Percentiles rank a stretch among this genome's conserved stretches.
phyloP scores from a whole-genome alignment of 176 grass and related monocot species.

The Triticum timopheevii region DNA sequence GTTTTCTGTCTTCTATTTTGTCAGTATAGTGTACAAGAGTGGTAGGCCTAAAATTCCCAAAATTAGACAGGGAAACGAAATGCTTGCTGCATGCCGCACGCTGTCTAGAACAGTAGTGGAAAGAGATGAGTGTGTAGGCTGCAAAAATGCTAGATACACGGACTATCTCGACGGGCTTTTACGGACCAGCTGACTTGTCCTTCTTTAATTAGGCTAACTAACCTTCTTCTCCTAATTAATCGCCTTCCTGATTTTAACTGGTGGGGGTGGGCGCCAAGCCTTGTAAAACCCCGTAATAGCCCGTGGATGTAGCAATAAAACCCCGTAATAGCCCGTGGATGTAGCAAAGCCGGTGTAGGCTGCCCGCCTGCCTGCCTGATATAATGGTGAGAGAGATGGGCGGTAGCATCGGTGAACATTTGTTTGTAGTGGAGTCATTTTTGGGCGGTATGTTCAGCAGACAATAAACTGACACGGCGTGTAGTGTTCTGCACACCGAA shows the following conservation, averaged over 20 bases:
- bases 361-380: not conserved
- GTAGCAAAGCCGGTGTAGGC: not conserved
- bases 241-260: too few species aligned
- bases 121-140: not conserved
- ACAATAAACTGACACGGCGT: not conserved
- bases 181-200: too few species aligned
- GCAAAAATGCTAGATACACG: too few species aligned
- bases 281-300: too few species aligned
- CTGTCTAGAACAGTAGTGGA: not conserved
- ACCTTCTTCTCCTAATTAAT: too few species aligned
- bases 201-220: too few species aligned
- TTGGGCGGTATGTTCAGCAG: slow-evolving; percentile 22
- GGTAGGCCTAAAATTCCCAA: not conserved
- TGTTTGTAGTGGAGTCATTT: not conserved
- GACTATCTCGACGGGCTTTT: too few species aligned
- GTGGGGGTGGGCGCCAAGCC: too few species aligned
- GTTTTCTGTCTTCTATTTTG: not conserved
- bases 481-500: not conserved
- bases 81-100: not conserved
- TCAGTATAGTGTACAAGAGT: not conserved
- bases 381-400: not conserved
- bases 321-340: too few species aligned
- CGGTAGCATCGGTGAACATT: not conserved
- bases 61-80: not conserved
- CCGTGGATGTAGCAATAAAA: too few species aligned